Percentiles rank a stretch among this genome's conserved stretches.
Evolutionary conservation across 1,284 basidiomycete genomes (phyloP).

Genomic region (Cutaneotrichosporon spelunceum): DNA sequence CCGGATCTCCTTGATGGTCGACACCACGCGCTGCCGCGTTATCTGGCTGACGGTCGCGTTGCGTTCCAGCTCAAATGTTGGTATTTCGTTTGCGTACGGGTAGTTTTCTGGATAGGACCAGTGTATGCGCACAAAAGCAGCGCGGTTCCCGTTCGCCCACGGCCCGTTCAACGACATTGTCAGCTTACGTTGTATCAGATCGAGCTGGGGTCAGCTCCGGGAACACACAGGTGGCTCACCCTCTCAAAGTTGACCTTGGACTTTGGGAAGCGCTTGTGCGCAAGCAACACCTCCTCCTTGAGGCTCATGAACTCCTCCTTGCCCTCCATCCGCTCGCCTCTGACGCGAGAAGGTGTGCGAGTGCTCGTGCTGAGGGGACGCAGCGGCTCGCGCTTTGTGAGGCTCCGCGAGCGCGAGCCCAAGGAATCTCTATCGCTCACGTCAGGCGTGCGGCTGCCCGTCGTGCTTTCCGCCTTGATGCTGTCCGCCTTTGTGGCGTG

Average conservation of each 20-base stretch:
- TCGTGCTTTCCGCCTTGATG: conserved; percentile 3
- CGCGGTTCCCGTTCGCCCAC: conserved; percentile 70
- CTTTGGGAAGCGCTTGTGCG: conserved; percentile 64
- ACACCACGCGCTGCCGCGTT: conserved; percentile 70
- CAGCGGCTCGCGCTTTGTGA: not conserved
- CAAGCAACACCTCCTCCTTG: conserved; percentile 80
- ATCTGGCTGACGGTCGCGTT: conserved; percentile 73
- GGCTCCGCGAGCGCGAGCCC: conserved; percentile 15
- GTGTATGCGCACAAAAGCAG: conserved; percentile 68
- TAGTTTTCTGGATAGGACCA: conserved; percentile 85
- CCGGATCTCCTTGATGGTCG: conserved; percentile 67
- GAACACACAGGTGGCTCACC: conserved; percentile 51
- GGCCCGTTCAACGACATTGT: conserved; percentile 84
- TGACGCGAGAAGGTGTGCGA: conserved; percentile 1
- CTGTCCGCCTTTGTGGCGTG: conserved; percentile 4
- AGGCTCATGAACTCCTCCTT: conserved; percentile 57
- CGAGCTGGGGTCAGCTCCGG: conserved; percentile 58
- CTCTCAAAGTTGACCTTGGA: conserved; percentile 81
- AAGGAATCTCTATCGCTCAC: conserved; percentile 4
- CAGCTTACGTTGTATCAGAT: conserved; percentile 72
- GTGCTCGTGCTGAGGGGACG: not conserved
- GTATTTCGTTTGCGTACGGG: conserved; percentile 65
- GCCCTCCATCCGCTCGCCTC: not conserved
- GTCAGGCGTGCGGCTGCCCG: conserved; percentile 14
- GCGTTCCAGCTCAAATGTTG: conserved; percentile 75